Evolutionary conservation across 208 protist species (phyloP), one percentile per base, ranked within the genome.

Genomic region (Leishmania lainsoni): DNA sequence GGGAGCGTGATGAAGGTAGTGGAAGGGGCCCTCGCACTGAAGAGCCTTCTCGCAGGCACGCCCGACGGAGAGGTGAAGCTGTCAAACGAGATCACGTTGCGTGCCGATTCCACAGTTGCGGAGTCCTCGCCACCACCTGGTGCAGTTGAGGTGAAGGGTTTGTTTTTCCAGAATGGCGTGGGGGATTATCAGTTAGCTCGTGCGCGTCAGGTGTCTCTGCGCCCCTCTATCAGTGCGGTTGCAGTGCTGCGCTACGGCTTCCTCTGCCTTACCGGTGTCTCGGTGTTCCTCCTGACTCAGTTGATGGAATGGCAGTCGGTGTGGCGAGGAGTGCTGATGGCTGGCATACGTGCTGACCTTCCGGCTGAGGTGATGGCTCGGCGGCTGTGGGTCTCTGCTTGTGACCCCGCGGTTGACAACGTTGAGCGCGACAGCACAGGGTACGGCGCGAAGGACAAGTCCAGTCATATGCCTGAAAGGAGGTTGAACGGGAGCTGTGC

Each of bases 161-260:
- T 95, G 26, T 94, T 94, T 75, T 98, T 98, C 86, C 89, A 98
- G 81, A 91, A 92, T 72, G 87, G 80, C 51, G 92, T 90, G 32
- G 85, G 97, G 76, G 73, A 92, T 39, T 78, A 85, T 32, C 56
- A 84, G 29, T 99, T 99, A 61, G 94, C 98, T 29, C 58, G 58
- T 4, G 76, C 93, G 9, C 79, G 89, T 5, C 78, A 88, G 54
- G 81, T 99, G 4, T 82, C 85, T 10, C 89, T 99, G 77, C 76
- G 88, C 12, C 94, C 95, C 3, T 87, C 92, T 5, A 83, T 95
- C 12, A 94, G 96, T 4, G 95, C 98, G 66, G 98, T 98, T 76
- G 90, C 91, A 12, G 86, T 99, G 6, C 94, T 99, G 92, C 97
- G 94, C 63, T 99, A 99, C 90, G 89, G 89, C 59, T 81, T 95